phyloP scores from a whole-genome alignment of 805 yeast species.

The Saccharomycopsis guyanensis region DNA sequence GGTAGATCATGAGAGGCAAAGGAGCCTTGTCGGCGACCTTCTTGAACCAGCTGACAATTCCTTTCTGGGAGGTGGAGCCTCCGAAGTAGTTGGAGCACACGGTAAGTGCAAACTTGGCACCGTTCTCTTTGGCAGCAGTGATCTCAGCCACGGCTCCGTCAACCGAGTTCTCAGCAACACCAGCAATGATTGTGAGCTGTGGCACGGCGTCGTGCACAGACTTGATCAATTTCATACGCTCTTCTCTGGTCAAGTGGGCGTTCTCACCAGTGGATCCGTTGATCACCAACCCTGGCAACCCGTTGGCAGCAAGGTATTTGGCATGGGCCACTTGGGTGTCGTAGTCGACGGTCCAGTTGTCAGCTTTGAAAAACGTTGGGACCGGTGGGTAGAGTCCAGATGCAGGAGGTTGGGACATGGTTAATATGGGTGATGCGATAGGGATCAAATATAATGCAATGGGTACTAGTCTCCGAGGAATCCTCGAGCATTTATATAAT shows the following conservation, averaged over 20 bases:
- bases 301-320: constrained; percentile 24
- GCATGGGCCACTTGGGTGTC: constrained; percentile 30
- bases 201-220: constrained; percentile 29
- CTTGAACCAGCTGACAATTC: constrained; percentile 28
- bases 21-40: constrained; percentile 29
- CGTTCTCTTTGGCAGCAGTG: constrained; percentile 26
- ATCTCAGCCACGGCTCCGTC: constrained; percentile 27
- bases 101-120: constrained; percentile 31
- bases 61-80: constrained; percentile 29
- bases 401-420: constrained; percentile 24
- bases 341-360: constrained; percentile 28
- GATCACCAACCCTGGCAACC: constrained; percentile 32
- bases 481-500: no score
- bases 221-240: constrained; percentile 28
- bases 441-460: no score
- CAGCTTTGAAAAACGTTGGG: constrained; percentile 45
- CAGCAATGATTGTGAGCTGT: constrained; percentile 30
- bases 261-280: constrained; percentile 37
- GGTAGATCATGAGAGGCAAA: constrained; percentile 32
- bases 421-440: not conserved
- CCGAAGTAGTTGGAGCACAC: constrained; percentile 34
- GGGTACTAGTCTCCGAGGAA: no score
- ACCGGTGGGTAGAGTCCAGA: constrained; percentile 46
- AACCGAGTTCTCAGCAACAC: constrained; percentile 27
- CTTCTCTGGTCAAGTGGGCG: constrained; percentile 28